Percentiles rank a stretch among this genome's conserved stretches.
Conservation (phyloP, 495 filamentous ascomycete genomes). For the Cenococcum geophilum region DNA sequence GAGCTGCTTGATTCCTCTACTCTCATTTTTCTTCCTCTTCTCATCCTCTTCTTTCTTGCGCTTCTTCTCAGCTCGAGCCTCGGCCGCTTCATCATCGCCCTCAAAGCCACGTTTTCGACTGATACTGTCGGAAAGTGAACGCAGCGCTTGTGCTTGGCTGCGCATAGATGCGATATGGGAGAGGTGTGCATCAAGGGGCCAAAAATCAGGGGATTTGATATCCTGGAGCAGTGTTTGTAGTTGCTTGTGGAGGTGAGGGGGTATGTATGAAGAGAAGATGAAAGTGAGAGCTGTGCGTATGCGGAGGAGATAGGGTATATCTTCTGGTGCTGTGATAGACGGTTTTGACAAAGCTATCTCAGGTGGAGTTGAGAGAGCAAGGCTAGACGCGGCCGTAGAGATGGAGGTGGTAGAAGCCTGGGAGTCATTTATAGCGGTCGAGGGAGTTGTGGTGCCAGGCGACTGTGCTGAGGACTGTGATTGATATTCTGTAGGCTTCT, state of each 20-base stretch:
- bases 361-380: neutral
- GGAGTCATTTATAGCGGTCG: constrained; percentile 9
- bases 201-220: constrained; percentile 52
- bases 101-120: constrained; percentile 61
- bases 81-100: constrained; percentile 60
- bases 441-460: constrained; percentile 27
- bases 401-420: constrained; percentile 15
- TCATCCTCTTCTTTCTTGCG: constrained; percentile 69
- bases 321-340: constrained; percentile 18
- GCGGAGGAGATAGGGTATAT: constrained; percentile 38
- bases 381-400: constrained; percentile 10
- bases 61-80: constrained; percentile 52
- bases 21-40: constrained; percentile 64
- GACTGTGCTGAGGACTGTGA: constrained; percentile 12
- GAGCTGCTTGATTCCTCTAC: constrained; percentile 65
- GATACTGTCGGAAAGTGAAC: constrained; percentile 61
- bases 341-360: constrained; percentile 3
- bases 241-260: constrained; percentile 44
- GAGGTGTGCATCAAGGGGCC: constrained; percentile 61
- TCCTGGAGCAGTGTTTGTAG: constrained; percentile 48
- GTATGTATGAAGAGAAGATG: constrained; percentile 65
- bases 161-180: constrained; percentile 56
- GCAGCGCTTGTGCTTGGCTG: constrained; percentile 59
- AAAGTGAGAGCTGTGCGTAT: constrained; percentile 71
- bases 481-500: neutral